Base-by-base conservation (phyloP, 108 stramenopile genomes). In the Conticribra weissflogii region DNA sequence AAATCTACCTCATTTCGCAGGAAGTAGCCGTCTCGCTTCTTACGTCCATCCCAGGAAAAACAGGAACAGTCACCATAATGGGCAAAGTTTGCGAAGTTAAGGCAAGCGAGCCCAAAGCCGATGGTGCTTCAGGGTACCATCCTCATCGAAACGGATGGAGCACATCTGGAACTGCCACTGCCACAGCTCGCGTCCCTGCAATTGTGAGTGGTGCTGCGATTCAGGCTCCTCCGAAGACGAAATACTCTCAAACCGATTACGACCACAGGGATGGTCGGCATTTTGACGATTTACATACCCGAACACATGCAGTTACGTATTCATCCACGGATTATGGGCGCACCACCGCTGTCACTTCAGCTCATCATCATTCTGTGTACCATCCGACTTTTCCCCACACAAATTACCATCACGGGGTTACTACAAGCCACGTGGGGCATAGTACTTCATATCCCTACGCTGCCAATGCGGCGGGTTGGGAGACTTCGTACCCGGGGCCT, bases 71-170 rank as follows among this genome's bases (percentile, higher is more conserved):
- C 24, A 59, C 56, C 22, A 90, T 90, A 69, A 71, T 78, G 56
- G 83, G 82, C 15, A 90, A 90, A 55, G 36, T 61, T 1, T 85
- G 86, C 33, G 89, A 90, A 66, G 61, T 90, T 29, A 90, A 90
- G 67, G 74, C 83, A 22, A 72, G 79, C 3, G 71, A 83, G 47
- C 86, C 86, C 16, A 85, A 83, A 49, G 66, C 59, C 22, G 52
- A 55, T 27, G 60, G 52, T 15, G 61, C 16, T 34, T 18, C 33
- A 3, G 33, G 50, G 9, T n/a, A 22, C 3, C 21, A 51, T 51
- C 19, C 4, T 5, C n/a, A 22, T 22, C 17, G 50, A 3, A n/a
- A 3, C 50, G 50, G 15, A 21, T 22, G 4, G 5, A 8, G 50
- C 5, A 4, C 19, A 4, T 8, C 19, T n/a, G 50, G 50, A 5